Evolutionary conservation across 495 filamentous ascomycete genomes (phyloP).

Genomic region (Neurospora sp.): DNA sequence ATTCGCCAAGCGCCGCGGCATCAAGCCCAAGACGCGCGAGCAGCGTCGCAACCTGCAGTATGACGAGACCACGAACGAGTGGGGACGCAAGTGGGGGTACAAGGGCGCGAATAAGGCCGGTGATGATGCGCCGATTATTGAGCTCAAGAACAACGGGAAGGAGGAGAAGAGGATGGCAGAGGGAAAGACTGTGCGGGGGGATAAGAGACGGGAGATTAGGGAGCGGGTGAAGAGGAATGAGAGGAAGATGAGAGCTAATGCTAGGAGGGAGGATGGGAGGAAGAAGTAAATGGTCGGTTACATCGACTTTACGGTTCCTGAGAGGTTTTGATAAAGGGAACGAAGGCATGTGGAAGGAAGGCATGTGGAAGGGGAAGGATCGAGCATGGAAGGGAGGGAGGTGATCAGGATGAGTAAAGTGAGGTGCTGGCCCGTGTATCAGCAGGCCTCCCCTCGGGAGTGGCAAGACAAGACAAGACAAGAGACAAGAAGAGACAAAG

Average conservation of each 20-base stretch:
- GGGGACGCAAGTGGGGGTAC: conserved; percentile 90
- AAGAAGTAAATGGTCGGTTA: no score
- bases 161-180: conserved; percentile 41
- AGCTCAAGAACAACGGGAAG: conserved; percentile 62
- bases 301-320: no score
- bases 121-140: conserved; percentile 63
- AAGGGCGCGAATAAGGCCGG: conserved; percentile 72
- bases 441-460: no score
- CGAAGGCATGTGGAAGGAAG: not conserved
- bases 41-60: conserved; percentile 61
- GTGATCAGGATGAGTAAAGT: not conserved
- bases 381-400: not conserved
- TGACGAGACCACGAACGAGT: conserved; percentile 77
- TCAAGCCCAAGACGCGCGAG: conserved; percentile 63
- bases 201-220: conserved; percentile 52
- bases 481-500: not conserved
- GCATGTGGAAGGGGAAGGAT: not conserved
- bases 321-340: no score
- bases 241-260: conserved; percentile 55
- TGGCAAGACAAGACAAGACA: not conserved
- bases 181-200: conserved; percentile 46
- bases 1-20: conserved; percentile 93
- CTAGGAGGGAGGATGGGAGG: conserved; percentile 37
- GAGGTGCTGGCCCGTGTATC: not conserved
- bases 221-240: conserved; percentile 60